These are phyloP conservation scores for Plenodomus biglobosus DNA, from an alignment of 2,329 filamentous ascomycete species.

Conservation along the genomic window DNA sequence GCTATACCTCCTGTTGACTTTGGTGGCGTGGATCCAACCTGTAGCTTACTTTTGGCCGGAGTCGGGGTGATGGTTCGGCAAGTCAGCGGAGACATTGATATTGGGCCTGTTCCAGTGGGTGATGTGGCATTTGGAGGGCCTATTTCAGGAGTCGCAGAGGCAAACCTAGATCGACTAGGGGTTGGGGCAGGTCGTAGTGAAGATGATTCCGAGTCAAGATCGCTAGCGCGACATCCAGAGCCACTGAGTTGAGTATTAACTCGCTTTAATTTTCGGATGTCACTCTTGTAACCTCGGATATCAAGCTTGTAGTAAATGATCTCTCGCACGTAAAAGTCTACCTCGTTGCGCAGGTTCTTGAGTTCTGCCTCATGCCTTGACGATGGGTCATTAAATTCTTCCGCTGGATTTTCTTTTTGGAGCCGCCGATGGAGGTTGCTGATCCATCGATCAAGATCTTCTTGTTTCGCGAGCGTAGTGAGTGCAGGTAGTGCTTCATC, in stretches of 20 bases:
- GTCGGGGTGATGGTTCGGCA: slow-evolving; percentile 18
- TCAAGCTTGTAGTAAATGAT: slow-evolving; percentile 55
- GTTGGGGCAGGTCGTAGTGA: slow-evolving; percentile 29
- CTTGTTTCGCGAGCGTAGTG: slow-evolving; percentile 30
- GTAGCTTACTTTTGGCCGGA: not conserved
- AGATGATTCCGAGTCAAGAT: slow-evolving; percentile 34
- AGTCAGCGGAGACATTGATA: slow-evolving; percentile 11
- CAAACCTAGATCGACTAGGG: slow-evolving; percentile 21
- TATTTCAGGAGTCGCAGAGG: slow-evolving; percentile 20
- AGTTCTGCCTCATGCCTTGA: slow-evolving; percentile 20
- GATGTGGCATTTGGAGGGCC: slow-evolving; percentile 22
- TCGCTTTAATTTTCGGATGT: slow-evolving; percentile 41
- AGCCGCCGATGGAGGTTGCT: slow-evolving; percentile 36
- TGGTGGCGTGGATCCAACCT: slow-evolving; percentile 1
- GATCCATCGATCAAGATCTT: slow-evolving; percentile 42
- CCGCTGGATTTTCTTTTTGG: slow-evolving; percentile 25
- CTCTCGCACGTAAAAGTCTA: slow-evolving; percentile 50
- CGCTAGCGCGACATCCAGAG: slow-evolving; percentile 25
- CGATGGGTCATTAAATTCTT: not conserved
- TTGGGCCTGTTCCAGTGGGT: slow-evolving; percentile 15
- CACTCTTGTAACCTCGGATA: slow-evolving; percentile 49
- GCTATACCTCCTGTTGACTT: not conserved
- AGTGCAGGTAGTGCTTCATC: slow-evolving; percentile 34
- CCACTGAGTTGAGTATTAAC: slow-evolving; percentile 26
- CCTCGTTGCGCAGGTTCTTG: slow-evolving; percentile 42